Conservation (phyloP, 2,329 filamentous ascomycete genomes). For the Neophaeococcomyces aloes region DNA sequence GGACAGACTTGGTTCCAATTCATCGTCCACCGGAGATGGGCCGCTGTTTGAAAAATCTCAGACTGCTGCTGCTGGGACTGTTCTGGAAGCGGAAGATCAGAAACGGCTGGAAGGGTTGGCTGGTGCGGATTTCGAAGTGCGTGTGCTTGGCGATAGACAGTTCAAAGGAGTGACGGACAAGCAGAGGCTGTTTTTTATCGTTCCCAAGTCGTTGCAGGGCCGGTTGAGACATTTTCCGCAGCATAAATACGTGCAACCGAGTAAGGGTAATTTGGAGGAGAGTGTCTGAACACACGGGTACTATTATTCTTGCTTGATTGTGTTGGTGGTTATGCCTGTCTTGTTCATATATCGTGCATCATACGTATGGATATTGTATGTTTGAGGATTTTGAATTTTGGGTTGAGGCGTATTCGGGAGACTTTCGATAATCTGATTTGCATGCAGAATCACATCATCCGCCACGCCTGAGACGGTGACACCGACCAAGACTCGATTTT, state of each 20-base stretch:
- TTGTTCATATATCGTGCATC: too few relatives aligned
- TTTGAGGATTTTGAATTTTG: too few relatives aligned
- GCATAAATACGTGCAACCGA: slow-evolving; percentile 14
- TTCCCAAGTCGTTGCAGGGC: slow-evolving; percentile 15
- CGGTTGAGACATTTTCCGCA: slow-evolving; percentile 16
- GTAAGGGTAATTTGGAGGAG: slow-evolving; percentile 15
- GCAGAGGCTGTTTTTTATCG: slow-evolving; percentile 16
- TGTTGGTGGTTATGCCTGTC: too few relatives aligned
- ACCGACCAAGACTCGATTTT: too few relatives aligned
- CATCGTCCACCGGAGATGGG: neutral
- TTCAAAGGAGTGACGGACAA: slow-evolving; percentile 16
- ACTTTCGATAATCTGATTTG: too few relatives aligned
- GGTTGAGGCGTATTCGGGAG: too few relatives aligned
- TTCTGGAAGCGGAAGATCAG: neutral
- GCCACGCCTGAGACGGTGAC: too few relatives aligned
- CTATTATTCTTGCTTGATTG: too few relatives aligned
- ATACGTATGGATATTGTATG: too few relatives aligned
- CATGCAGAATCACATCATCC: too few relatives aligned
- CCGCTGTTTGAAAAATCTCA: neutral
- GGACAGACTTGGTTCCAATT: slow-evolving; percentile 3
- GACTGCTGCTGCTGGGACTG: neutral
- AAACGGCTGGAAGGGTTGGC: slow-evolving; percentile 10
- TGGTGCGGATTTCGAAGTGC: slow-evolving; percentile 14
- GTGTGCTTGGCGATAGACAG: slow-evolving; percentile 14
- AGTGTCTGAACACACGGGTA: too few relatives aligned